A percentile compares a stretch with the other conserved stretches of the same genome.
Evolutionary conservation across 805 yeast species (phyloP).

Genomic region (Candida pini): DNA sequence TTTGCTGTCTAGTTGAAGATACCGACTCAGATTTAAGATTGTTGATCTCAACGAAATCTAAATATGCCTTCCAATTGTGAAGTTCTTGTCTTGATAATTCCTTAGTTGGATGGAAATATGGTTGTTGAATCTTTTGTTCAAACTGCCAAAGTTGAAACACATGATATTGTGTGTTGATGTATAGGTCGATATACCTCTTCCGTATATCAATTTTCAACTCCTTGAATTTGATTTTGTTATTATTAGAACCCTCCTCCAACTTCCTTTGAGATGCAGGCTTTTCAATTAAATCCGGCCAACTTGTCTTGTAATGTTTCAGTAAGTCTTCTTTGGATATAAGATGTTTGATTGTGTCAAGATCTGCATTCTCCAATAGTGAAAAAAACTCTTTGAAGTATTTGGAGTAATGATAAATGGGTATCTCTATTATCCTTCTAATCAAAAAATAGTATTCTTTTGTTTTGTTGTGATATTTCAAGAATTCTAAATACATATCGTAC

Average conservation of each 20-base stretch:
- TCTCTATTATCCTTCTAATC: constrained; percentile 44
- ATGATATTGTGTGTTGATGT: constrained; percentile 49
- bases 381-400: constrained; percentile 38
- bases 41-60: constrained; percentile 44
- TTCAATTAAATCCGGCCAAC: constrained; percentile 22
- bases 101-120: constrained; percentile 33
- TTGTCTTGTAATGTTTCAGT: constrained; percentile 8
- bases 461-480: constrained; percentile 28
- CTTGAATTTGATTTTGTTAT: constrained; percentile 9
- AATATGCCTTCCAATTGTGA: constrained; percentile 53
- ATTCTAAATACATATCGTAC: constrained; percentile 44
- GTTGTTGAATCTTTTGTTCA: constrained; percentile 38
- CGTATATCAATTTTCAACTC: constrained; percentile 34
- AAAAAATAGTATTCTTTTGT: constrained; percentile 34
- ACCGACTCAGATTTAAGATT: constrained; percentile 14
- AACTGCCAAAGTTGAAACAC: constrained; percentile 43
- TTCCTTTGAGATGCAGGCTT: constrained; percentile 1
- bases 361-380: constrained; percentile 29
- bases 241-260: constrained; percentile 1
- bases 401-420: constrained; percentile 52
- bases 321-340: constrained; percentile 22
- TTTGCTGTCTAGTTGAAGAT: constrained; percentile 8
- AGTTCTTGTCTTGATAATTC: constrained; percentile 38
- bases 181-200: constrained; percentile 46
- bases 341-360: constrained; percentile 21